Percentiles rank a stretch among this genome's conserved stretches.
phyloP scores from a whole-genome alignment of 352 stramenopile genomes.

The Pythium aristosporum region DNA sequence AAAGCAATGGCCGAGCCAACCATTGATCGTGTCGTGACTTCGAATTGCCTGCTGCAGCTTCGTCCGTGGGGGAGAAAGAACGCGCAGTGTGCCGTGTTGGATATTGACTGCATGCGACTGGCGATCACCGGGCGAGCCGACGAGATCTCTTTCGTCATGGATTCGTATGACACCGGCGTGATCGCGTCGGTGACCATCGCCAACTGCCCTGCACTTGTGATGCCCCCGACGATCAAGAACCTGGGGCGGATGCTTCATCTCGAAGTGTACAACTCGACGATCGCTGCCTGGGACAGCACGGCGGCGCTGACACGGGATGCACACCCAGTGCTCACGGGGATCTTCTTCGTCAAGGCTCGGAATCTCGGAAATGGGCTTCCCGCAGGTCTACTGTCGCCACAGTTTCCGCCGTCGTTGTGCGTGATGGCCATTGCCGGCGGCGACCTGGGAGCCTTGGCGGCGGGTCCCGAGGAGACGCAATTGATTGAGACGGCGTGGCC shows the following conservation, averaged over 20 bases:
- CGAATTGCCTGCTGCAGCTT: slow-evolving; percentile 23
- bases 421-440: slow-evolving; percentile 21
- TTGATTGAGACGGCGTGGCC: slow-evolving; percentile 18
- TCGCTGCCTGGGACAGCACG: slow-evolving; percentile 6
- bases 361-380: slow-evolving; percentile 22
- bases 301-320: slow-evolving; percentile 8
- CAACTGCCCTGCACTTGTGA: slow-evolving; percentile 22
- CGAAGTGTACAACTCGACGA: slow-evolving; percentile 30
- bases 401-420: slow-evolving; percentile 28
- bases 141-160: slow-evolving; percentile 9
- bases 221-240: slow-evolving; percentile 20
- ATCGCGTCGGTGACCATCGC: slow-evolving; percentile 21
- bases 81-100: slow-evolving; percentile 19
- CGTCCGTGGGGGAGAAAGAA: slow-evolving; percentile 20
- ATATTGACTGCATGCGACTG: slow-evolving; percentile 22
- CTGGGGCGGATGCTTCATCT: slow-evolving; percentile 15
- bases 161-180: slow-evolving; percentile 13
- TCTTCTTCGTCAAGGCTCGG: slow-evolving; percentile 21
- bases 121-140: background rate
- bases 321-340: slow-evolving; percentile 21
- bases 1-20: slow-evolving; percentile 19
- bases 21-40: slow-evolving; percentile 10
- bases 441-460: slow-evolving; percentile 15
- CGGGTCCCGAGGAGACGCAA: background rate
- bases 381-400: slow-evolving; percentile 16